Percentiles rank a stretch among this genome's conserved stretches.
phyloP scores from a whole-genome alignment of 2,329 filamentous ascomycete species.

The Samsoniella hepiali region DNA sequence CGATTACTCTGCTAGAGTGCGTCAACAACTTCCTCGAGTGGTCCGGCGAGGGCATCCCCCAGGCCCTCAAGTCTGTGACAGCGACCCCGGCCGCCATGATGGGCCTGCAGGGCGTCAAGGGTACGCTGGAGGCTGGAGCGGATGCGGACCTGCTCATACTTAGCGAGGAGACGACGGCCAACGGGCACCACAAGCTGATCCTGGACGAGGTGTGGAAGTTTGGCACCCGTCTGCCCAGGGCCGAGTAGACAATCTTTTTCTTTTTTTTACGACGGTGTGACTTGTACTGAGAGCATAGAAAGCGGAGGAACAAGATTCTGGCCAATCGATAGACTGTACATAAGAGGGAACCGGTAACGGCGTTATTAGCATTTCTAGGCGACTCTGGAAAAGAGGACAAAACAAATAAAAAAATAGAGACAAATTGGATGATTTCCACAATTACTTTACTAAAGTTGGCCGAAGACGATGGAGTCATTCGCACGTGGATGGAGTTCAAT shows the following conservation, averaged over 20 bases:
- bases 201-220: slow-evolving; percentile 83
- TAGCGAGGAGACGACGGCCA: slow-evolving; percentile 46
- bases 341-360: slow-evolving; percentile 9
- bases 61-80: slow-evolving; percentile 70
- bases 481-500: slow-evolving; percentile 3
- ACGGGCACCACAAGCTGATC: slow-evolving; percentile 49
- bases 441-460: neutral
- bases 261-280: neutral
- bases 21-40: slow-evolving; percentile 77
- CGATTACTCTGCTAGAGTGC: slow-evolving; percentile 74
- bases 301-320: neutral
- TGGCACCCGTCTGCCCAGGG: slow-evolving; percentile 50
- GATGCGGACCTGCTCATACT: slow-evolving; percentile 70
- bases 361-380: slow-evolving; percentile 10
- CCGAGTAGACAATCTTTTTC: slow-evolving; percentile 15
- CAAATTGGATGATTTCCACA: neutral
- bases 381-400: neutral
- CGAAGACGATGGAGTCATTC: neutral
- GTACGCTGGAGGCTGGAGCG: slow-evolving; percentile 58
- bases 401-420: neutral
- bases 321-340: slow-evolving; percentile 11
- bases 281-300: neutral
- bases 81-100: slow-evolving; percentile 75
- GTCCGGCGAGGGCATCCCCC: slow-evolving; percentile 65
- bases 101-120: slow-evolving; percentile 64